phyloP scores from a whole-genome alignment of 176 grass and related monocot genomes.

The Oryza coarctata region DNA sequence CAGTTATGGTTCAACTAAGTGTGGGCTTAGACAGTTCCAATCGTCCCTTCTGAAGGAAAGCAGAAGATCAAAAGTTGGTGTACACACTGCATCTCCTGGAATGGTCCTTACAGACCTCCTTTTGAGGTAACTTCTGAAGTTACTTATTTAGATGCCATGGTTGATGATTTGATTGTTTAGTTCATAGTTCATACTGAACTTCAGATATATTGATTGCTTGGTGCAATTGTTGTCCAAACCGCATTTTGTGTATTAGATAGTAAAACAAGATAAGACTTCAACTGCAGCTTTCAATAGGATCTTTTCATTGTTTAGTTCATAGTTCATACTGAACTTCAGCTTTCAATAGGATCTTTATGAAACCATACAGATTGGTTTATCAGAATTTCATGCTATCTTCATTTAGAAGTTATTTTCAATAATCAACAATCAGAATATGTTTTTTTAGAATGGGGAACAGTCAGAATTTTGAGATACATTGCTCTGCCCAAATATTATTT shows the following conservation, averaged over 20 bases:
- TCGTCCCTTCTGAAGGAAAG: constrained; percentile 89
- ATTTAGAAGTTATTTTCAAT: not conserved
- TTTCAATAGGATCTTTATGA: not conserved
- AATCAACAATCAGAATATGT: not conserved
- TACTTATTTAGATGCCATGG: constrained; percentile 20
- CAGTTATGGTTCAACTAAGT: constrained; percentile 99
- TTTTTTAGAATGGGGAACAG: not conserved
- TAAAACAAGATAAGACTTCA: not conserved
- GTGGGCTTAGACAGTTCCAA: constrained; percentile 90
- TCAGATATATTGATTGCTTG: not conserved
- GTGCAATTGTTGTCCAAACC: constrained; percentile 8
- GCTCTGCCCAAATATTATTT: not conserved
- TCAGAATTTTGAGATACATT: not conserved
- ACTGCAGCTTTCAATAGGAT: not conserved
- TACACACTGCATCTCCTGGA: constrained; percentile 96
- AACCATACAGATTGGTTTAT: not conserved
- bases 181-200: constrained; percentile 11
- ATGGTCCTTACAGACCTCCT: constrained; percentile 98
- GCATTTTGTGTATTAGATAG: not conserved
- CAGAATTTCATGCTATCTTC: not conserved
- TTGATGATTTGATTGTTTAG: constrained; percentile 1
- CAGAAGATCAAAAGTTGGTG: constrained; percentile 87
- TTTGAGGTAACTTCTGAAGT: constrained; percentile 61
- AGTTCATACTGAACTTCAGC: too few relatives aligned
- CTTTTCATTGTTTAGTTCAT: too few relatives aligned